Evolutionary conservation across 257 asterid species (phyloP).

Genomic region (Solanum neorickii): DNA sequence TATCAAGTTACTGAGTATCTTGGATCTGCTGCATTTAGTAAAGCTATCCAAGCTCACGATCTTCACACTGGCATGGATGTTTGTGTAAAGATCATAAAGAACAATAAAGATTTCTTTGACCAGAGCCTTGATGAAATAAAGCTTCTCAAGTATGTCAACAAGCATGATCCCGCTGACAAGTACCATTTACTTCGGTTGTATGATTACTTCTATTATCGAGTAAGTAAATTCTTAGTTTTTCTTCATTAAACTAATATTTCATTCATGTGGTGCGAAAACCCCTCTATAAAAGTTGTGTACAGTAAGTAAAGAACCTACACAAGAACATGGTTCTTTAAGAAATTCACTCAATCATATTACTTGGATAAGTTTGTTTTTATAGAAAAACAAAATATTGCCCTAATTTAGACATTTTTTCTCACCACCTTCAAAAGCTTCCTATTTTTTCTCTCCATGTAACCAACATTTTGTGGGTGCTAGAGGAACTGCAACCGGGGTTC

Average conservation of each 20-base stretch:
- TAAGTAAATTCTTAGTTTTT: slow-evolving; percentile 31
- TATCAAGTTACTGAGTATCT: slow-evolving; percentile 98
- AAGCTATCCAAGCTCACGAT: slow-evolving; percentile 99
- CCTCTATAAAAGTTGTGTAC: not conserved
- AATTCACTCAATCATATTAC: not conserved
- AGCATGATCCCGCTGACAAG: slow-evolving; percentile 97
- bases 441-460: not conserved
- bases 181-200: slow-evolving; percentile 86
- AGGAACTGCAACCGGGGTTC: not conserved
- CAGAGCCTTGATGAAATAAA: slow-evolving; percentile 99
- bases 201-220: slow-evolving; percentile 91
- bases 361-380: not conserved
- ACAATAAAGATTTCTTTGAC: slow-evolving; percentile 94
- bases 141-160: slow-evolving; percentile 95
- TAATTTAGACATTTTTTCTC: not conserved
- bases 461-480: not conserved
- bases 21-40: slow-evolving; percentile 99
- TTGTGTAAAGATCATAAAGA: slow-evolving; percentile 92
- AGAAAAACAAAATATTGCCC: not conserved
- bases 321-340: not conserved
- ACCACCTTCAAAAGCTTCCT: not conserved
- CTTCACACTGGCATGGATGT: slow-evolving; percentile 99
- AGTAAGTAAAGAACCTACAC: not conserved
- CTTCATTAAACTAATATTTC: not conserved
- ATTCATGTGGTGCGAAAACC: not conserved